phyloP scores from a whole-genome alignment of 495 filamentous ascomycete species.

The Glutinoglossum americanum region DNA sequence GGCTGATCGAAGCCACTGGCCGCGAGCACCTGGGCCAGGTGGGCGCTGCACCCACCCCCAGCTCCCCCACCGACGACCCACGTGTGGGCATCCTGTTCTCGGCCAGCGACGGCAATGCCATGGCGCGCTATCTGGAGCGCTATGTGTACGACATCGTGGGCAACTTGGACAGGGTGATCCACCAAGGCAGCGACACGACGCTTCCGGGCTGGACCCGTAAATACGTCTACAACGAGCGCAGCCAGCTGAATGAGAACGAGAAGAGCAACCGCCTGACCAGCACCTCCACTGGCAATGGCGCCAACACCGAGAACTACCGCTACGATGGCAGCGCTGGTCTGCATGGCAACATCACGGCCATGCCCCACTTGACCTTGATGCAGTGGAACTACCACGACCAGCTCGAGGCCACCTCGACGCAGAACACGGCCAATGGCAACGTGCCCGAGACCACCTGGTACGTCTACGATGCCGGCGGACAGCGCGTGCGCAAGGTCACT shows the following conservation, averaged over 20 bases:
- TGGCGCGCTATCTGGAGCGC: slow-evolving; percentile 10
- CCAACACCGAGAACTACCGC: slow-evolving; percentile 5
- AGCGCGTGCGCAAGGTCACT: slow-evolving; percentile 15
- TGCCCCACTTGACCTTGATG: slow-evolving; percentile 7
- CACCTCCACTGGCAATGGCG: neutral
- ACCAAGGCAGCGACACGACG: neutral
- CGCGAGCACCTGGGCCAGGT: slow-evolving; percentile 13
- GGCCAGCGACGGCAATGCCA: slow-evolving; percentile 1
- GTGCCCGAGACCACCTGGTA: slow-evolving; percentile 15
- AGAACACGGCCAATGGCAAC: neutral
- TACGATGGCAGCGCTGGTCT: slow-evolving; percentile 8
- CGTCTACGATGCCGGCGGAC: slow-evolving; percentile 12
- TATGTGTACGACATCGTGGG: slow-evolving; percentile 11
- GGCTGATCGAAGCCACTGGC: slow-evolving; percentile 17
- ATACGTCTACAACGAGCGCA: slow-evolving; percentile 8
- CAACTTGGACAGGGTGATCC: slow-evolving; percentile 9
- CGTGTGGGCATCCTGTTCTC: no score
- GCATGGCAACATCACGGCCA: slow-evolving; percentile 12
- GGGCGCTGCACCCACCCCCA: no score
- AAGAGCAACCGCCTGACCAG: neutral
- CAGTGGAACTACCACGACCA: slow-evolving; percentile 12
- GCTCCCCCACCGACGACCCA: no score
- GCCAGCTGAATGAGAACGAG: neutral
- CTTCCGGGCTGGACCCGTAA: slow-evolving; percentile 6
- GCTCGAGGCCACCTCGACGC: neutral